Evolutionary conservation across 2,329 filamentous ascomycete species (phyloP).

Genomic region (Elsinoe ampelina): DNA sequence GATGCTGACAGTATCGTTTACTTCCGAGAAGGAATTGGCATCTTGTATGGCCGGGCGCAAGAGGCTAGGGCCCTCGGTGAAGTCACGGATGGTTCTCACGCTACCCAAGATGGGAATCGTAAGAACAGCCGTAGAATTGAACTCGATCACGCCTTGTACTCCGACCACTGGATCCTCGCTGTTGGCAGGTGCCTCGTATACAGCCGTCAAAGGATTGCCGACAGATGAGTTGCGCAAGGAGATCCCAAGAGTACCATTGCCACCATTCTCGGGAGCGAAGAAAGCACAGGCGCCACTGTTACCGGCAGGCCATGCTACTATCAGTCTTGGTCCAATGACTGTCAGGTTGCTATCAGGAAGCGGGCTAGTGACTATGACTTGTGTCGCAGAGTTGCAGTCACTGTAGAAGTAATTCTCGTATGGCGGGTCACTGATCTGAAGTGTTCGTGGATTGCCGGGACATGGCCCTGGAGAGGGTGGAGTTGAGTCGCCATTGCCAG

Average conservation of each 20-base stretch:
- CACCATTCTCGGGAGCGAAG: constrained; percentile 46
- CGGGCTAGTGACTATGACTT: constrained; percentile 54
- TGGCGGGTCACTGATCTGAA: constrained; percentile 46
- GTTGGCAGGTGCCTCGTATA: constrained; percentile 31
- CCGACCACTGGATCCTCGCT: constrained; percentile 39
- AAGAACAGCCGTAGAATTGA: constrained; percentile 50
- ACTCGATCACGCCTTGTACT: constrained; percentile 37
- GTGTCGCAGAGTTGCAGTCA: constrained; percentile 50
- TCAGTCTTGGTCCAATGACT: constrained; percentile 41
- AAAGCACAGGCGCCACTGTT: constrained; percentile 52
- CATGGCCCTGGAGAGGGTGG: constrained; percentile 12
- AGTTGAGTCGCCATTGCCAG: background rate
- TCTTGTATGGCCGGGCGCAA: constrained; percentile 47
- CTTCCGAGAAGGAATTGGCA: constrained; percentile 36
- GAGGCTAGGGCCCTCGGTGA: constrained; percentile 48
- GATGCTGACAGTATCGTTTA: constrained; percentile 39
- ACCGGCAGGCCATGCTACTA: constrained; percentile 53
- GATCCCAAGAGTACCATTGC: constrained; percentile 47
- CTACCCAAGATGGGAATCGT: constrained; percentile 52
- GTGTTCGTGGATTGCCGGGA: constrained; percentile 26
- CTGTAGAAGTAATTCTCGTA: constrained; percentile 59
- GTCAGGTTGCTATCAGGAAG: constrained; percentile 44
- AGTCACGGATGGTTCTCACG: constrained; percentile 54
- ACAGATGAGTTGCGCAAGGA: constrained; percentile 42
- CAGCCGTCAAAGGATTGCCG: constrained; percentile 36